Conservation (phyloP, 108 stramenopile species). For the Aurantiochytrium sp. region DNA sequence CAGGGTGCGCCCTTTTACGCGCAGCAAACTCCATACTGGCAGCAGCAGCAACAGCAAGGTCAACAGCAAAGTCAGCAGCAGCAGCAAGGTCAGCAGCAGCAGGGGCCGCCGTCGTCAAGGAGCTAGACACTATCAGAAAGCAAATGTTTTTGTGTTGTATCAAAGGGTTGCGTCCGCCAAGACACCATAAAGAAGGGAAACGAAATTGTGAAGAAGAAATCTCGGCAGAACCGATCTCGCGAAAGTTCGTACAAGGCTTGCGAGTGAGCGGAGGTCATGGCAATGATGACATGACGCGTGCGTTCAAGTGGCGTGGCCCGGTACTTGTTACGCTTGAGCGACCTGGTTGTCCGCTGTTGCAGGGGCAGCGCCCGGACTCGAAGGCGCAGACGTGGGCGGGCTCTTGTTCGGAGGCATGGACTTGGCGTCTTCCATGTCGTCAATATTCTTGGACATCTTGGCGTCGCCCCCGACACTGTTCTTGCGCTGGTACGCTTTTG, state of each 20-base stretch:
- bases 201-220: no score
- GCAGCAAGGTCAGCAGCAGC: not conserved
- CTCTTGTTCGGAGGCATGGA: not conserved
- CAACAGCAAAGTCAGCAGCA: not conserved
- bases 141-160: no score
- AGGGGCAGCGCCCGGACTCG: not conserved
- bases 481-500: not conserved
- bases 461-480: not conserved
- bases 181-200: no score
- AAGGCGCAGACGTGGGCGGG: not conserved
- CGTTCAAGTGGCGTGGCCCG: not conserved
- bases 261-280: no score
- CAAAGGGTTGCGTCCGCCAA: no score
- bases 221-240: no score
- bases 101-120: no score
- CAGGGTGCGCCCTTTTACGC: no score
- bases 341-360: not conserved
- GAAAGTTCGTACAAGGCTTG: no score
- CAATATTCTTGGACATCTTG: not conserved
- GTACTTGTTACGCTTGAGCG: not conserved
- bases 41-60: not conserved
- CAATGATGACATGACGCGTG: not conserved
- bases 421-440: not conserved
- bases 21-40: not conserved
- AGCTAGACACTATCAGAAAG: no score